Evolutionary conservation across 768 basidiomycete species (phyloP), one percentile per base, ranked within the genome.

Genomic region (Scleroderma citrinum): DNA sequence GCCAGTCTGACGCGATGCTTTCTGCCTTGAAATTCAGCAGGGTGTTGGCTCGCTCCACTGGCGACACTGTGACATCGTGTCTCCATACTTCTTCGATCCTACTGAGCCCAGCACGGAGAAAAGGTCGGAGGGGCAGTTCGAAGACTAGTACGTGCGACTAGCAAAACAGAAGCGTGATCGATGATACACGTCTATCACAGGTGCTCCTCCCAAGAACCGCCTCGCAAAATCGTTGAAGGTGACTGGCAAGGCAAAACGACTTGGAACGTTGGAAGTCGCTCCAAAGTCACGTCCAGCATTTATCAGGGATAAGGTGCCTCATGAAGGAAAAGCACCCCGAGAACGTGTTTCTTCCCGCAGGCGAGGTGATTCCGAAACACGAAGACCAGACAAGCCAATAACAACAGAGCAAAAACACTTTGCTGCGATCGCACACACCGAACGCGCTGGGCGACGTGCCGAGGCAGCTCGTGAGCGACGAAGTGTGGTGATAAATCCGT

Each of bases 171-270:
- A 29, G 20, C 8, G 48, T 1, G 35, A 48, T 19, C 41, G 21
- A 30, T 23, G 7, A 36, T 35, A 30, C 23, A 26, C 42, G 35
- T 36, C 36, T 19, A 38, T 39, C 26, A 21, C 24, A 64, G 62
- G 23, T 23, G 51, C 63, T 16, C 53, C 63, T 1, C 58, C 63
- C 3, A 64, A 54, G 49, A 51, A n/a, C 6, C 61, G 65, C 8
- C 63, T 65, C 5, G 61, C 61, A 41, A 53, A 56, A 44, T 63
- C 62, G 11, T 44, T 67, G 34, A 49, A 67, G n/a, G 60, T 63
- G 1, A 54, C 50, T 7, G 60, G 60, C 3, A 63, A 46, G 35
- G 56, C 60, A 6, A 62, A 63, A 32, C 60, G 51, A 39, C 54
- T 63, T 8, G 63, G 63, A 10, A 57, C 55, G 7, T 34, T 67